These are phyloP conservation scores for Trypanosoma caninum DNA, from an alignment of 208 protist genomes.

Conservation along the genomic window DNA sequence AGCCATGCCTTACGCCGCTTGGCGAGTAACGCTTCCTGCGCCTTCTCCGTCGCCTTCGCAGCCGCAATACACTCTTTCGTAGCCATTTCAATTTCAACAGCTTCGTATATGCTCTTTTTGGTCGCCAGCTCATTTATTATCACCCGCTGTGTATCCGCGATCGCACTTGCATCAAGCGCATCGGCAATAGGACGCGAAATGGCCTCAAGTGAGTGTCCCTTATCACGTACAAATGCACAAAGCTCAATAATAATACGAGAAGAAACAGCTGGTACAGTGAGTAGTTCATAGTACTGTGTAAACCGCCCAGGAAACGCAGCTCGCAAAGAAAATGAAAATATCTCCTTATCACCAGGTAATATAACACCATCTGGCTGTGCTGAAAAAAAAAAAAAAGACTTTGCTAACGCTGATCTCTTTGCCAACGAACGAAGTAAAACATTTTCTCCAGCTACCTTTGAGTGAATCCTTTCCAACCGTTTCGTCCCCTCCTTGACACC, in stretches of 20 bases:
- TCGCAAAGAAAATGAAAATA: conserved; percentile 71
- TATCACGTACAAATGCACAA: conserved; percentile 36
- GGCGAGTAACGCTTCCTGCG: conserved; percentile 1
- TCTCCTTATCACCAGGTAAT: conserved; percentile 45
- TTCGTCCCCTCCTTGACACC: neutral
- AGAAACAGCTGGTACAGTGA: conserved; percentile 63
- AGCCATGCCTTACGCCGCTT: conserved; percentile 24
- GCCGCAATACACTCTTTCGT: conserved; percentile 12
- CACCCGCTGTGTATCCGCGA: conserved; percentile 35
- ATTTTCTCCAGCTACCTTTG: too few relatives aligned
- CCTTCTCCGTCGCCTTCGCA: neutral
- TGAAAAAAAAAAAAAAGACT: conserved; percentile 60
- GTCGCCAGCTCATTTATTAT: conserved; percentile 37
- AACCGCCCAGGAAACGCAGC: conserved; percentile 45
- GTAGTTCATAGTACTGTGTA: conserved; percentile 66
- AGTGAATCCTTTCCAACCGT: too few relatives aligned
- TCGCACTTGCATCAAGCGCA: conserved; percentile 41
- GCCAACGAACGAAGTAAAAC: conserved; percentile 41
- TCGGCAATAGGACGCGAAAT: conserved; percentile 21
- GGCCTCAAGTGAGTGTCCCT: conserved; percentile 9
- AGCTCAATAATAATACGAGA: conserved; percentile 64
- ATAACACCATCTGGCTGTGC: conserved; percentile 68
- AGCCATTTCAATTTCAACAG: conserved; percentile 29
- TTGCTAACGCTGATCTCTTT: conserved; percentile 24
- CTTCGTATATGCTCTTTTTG: conserved; percentile 32